phyloP scores from a whole-genome alignment of 1,139 yeast species.

The Maudiozyma humilis region DNA sequence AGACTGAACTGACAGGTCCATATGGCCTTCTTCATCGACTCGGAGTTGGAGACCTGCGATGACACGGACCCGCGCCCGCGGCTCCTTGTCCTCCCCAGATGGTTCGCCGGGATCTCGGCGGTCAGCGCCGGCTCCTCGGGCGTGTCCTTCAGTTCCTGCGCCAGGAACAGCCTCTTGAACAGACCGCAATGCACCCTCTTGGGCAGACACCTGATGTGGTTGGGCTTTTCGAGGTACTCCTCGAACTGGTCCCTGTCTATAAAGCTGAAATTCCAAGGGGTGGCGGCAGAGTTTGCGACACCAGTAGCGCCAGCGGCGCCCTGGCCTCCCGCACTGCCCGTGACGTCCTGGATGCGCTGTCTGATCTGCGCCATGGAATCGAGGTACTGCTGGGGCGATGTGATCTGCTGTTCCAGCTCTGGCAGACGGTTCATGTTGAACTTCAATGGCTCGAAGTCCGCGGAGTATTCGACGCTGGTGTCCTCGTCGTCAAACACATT shows the following conservation, averaged over 20 bases:
- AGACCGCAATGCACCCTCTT: constrained; percentile 39
- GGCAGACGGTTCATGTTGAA: constrained; percentile 13
- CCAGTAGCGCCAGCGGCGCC: neutral
- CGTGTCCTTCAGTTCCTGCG: constrained; percentile 56
- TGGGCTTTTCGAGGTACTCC: constrained; percentile 42
- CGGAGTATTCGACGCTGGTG: constrained; percentile 12
- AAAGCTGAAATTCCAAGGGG: constrained; percentile 7
- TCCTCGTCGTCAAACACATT: neutral
- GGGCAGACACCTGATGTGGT: constrained; percentile 43
- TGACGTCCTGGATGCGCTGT: constrained; percentile 5
- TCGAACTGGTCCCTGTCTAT: constrained; percentile 31
- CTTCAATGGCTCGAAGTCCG: constrained; percentile 21
- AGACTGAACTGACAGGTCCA: constrained; percentile 66
- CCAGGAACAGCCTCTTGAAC: constrained; percentile 57
- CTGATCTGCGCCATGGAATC: constrained; percentile 6
- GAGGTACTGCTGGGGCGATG: constrained; percentile 3
- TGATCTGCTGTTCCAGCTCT: neutral
- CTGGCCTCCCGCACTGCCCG: neutral
- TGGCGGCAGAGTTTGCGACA: neutral
- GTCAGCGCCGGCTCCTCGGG: neutral
- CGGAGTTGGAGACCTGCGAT: constrained; percentile 5
- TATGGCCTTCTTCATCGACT: constrained; percentile 38
- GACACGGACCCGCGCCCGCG: constrained; percentile 1
- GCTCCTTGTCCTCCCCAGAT: neutral
- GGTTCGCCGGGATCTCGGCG: neutral